Evolutionary conservation across 768 basidiomycete species (phyloP), one percentile per base, ranked within the genome.

Genomic region (Calvatia gigantea): DNA sequence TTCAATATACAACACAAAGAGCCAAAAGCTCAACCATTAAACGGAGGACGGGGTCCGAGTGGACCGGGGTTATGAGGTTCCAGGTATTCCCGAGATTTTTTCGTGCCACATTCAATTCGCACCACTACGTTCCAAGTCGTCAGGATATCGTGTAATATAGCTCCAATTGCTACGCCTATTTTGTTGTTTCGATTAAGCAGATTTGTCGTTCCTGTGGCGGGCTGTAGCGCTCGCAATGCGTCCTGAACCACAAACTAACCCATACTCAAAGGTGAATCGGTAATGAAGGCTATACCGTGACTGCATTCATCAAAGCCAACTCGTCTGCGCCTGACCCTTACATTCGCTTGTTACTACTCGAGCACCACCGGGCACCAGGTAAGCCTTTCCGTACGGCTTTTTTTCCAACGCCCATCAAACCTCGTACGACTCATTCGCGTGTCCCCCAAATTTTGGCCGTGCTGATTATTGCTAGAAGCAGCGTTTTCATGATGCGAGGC

Each of bases 401-500:
- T 62, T 90, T 86, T 0, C 92, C 92, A 2, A 95, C 85, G 14
- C 87, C 89, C 21, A 90, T 79, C 28, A 97, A 77, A 15, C 93
- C 93, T 1, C 94, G 84, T 32, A 98, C 84, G 0, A 95, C 91
- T 39, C 96, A 93, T 69, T 95, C 91, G 52, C 94, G 79, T 6
- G 91, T 90, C 5, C 92, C 93, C 17, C 83, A 78, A 57, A 83
- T 84, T 67, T 89, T 89, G 9, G 79, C 85, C 6, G 82, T 73
- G 2, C 80, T 82, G 39, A 93, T 79, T 2, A 98, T 82, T 0
- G 94, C 93, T 9, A 94, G 79, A 3, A 97, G 78, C 2, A 98
- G 84, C 0, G 96, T 97, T 68, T 97, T 97, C 78, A 94, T 91
- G 45, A 98, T 88, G 11, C 96, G 88, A 27, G 90, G 86, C 1